These are phyloP conservation scores for Nicotiana undulata DNA, from an alignment of 257 asterid species.

Conservation along the genomic window DNA sequence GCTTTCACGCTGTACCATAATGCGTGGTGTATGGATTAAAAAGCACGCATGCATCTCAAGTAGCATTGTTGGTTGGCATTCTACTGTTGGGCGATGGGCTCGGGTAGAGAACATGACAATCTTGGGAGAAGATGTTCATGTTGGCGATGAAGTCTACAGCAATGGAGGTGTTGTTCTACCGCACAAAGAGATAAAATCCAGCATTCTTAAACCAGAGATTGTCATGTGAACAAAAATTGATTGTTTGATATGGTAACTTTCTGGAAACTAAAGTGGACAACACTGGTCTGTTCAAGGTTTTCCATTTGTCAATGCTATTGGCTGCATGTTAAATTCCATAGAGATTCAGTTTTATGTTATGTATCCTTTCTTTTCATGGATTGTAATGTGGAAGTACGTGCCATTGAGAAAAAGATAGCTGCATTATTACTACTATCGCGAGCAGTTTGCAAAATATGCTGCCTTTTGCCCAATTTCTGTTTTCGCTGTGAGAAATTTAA, in stretches of 20 bases:
- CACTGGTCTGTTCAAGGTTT: too few species aligned
- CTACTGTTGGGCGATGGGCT: constrained; percentile 89
- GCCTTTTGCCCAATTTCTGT: background rate
- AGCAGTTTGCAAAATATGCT: too few species aligned
- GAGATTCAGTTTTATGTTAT: too few species aligned
- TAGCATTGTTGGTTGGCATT: constrained; percentile 93
- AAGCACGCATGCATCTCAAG: constrained; percentile 68
- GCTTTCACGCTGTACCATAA: constrained; percentile 77
- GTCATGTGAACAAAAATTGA: constrained; percentile 43
- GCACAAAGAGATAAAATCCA: constrained; percentile 82
- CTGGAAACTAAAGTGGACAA: background rate
- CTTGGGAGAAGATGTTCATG: constrained; percentile 84
- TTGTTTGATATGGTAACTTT: background rate
- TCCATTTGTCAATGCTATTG: too few species aligned
- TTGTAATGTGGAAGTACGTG: too few species aligned
- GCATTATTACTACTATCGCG: too few species aligned
- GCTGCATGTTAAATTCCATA: too few species aligned
- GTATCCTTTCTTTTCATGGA: too few species aligned
- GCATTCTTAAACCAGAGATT: constrained; percentile 78
- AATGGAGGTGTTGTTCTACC: constrained; percentile 86
- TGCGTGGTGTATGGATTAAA: constrained; percentile 84
- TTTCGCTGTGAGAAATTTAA: too few species aligned
- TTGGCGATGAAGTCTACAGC: constrained; percentile 75
- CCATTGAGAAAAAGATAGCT: too few species aligned
- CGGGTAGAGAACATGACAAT: constrained; percentile 94